Conservation (phyloP, 2,329 filamentous ascomycete genomes). For the Claviceps paspali region DNA sequence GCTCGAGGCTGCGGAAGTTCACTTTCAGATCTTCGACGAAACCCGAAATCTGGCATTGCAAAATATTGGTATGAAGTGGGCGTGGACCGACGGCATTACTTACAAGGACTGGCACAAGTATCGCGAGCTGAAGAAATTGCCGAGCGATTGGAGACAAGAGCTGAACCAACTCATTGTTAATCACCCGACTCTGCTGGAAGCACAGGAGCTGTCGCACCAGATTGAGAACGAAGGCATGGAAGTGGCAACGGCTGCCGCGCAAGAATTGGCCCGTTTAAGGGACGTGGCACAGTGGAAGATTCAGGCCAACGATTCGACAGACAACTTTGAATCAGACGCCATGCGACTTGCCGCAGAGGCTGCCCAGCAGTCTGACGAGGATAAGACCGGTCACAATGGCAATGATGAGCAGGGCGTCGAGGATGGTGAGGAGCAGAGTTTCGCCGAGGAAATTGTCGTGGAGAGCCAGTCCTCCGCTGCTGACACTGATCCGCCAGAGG, state of each 20-base stretch:
- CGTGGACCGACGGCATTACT: slow-evolving; percentile 86
- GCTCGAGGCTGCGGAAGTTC: slow-evolving; percentile 58
- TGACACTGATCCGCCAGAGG: background rate
- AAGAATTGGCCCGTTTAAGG: slow-evolving; percentile 67
- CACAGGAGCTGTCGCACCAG: slow-evolving; percentile 50
- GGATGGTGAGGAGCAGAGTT: background rate
- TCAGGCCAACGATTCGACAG: slow-evolving; percentile 52
- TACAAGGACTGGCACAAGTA: slow-evolving; percentile 98
- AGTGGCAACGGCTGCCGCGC: slow-evolving; percentile 61
- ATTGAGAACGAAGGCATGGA: slow-evolving; percentile 70
- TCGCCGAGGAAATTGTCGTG: slow-evolving; percentile 3
- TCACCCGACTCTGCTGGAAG: slow-evolving; percentile 54
- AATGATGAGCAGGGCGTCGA: slow-evolving; percentile 1
- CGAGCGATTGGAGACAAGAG: slow-evolving; percentile 72
- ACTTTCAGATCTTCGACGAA: slow-evolving; percentile 66
- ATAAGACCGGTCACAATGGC: slow-evolving; percentile 2
- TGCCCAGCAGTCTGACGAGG: slow-evolving; percentile 17
- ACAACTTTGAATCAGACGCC: slow-evolving; percentile 61
- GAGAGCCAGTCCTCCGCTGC: background rate
- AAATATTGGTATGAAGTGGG: slow-evolving; percentile 88
- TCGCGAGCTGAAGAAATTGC: slow-evolving; percentile 68
- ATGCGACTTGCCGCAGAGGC: slow-evolving; percentile 42
- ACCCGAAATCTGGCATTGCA: slow-evolving; percentile 76
- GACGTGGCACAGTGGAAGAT: slow-evolving; percentile 78
- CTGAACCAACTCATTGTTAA: slow-evolving; percentile 61